Base-by-base conservation (phyloP, 2,329 filamentous ascomycete genomes). In the Amauroascus niger region DNA sequence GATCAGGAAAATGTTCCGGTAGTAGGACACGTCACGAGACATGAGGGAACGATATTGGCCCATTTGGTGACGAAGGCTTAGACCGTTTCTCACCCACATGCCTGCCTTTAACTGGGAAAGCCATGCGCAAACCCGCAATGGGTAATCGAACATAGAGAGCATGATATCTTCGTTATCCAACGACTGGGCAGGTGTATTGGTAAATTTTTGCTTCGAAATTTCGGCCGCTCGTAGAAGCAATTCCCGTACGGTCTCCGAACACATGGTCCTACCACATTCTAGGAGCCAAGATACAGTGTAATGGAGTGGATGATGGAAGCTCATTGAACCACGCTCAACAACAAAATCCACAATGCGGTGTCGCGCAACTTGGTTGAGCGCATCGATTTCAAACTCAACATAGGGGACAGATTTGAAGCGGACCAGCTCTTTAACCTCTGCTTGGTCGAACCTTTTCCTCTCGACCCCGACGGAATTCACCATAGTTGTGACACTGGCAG, bases 61-160 rank as follows among this genome's bases (percentile, higher is more conserved):
- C 67, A 94, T 93, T 69, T 98, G 93, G 67, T 98, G 93, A 37
- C 91, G 83, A 49, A 98, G 79, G 63, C 91, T 97, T 65, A 98
- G 88, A 1, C 93, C 93, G 65, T 98, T 98, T 53, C 93, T 83
- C 58, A 98, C 91, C 93, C 94, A 98, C 83, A 97, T 95, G 49
- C 89, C 88, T 16, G 91, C 89, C 68, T 95, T 95, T 82, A 98
- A 97, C 72, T 98, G 94, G 5, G 93, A 87, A 30, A 98, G 76
- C 93, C 93, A 98, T 18, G 88, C 89, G 66, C 89, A 96, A 0
- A 97, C 90, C 50, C 94, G 81, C 3, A 98, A 76, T 0, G 94
- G 91, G 63, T 88, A 95, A 67, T 98, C 93, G 63, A 98, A 95
- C 49, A 89, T 81, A 1, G 87, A 84, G 67, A 95, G 83, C 20